Evolutionary conservation across 176 grass and related monocot species (phyloP).

Genomic region (Tuctoria greenei): DNA sequence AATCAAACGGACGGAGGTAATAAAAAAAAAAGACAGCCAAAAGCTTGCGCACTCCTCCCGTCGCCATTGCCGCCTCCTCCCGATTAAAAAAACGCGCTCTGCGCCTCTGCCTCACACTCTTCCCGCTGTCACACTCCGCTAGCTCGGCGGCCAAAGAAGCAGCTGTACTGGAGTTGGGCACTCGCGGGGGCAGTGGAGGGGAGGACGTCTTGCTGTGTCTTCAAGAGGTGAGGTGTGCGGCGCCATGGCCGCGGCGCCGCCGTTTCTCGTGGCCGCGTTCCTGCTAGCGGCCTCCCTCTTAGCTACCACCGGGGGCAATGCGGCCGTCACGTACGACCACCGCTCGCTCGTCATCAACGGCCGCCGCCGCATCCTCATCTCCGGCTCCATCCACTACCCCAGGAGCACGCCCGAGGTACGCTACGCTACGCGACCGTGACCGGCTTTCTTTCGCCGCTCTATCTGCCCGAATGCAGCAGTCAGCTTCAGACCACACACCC

Average conservation of each 20-base stretch:
- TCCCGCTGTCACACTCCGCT: conserved; percentile 19
- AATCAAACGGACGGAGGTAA: neutral
- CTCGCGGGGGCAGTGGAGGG: neutral
- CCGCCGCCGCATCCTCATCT: conserved; percentile 79
- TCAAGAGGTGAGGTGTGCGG: neutral
- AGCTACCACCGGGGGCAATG: conserved; percentile 28
- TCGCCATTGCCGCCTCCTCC: conserved; percentile 40
- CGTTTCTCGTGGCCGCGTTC: neutral
- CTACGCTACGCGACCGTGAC: conserved; percentile 16
- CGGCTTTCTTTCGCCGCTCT: neutral
- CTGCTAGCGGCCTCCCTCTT: conserved; percentile 30
- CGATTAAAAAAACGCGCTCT: conserved; percentile 13
- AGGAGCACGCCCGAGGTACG: conserved; percentile 76
- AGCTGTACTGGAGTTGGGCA: neutral
- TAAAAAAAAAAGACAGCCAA: neutral
- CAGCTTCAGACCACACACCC: neutral
- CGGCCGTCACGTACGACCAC: conserved; percentile 76
- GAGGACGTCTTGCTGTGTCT: neutral
- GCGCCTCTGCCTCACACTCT: conserved; percentile 16
- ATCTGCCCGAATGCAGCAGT: conserved; percentile 32
- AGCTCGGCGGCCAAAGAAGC: conserved; percentile 40
- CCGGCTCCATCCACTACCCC: conserved; percentile 97
- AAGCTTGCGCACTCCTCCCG: conserved; percentile 38
- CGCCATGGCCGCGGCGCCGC: neutral
- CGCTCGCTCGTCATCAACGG: conserved; percentile 81